Base-by-base conservation (phyloP, 2,329 filamentous ascomycete species). In the Apiospora sp. region DNA sequence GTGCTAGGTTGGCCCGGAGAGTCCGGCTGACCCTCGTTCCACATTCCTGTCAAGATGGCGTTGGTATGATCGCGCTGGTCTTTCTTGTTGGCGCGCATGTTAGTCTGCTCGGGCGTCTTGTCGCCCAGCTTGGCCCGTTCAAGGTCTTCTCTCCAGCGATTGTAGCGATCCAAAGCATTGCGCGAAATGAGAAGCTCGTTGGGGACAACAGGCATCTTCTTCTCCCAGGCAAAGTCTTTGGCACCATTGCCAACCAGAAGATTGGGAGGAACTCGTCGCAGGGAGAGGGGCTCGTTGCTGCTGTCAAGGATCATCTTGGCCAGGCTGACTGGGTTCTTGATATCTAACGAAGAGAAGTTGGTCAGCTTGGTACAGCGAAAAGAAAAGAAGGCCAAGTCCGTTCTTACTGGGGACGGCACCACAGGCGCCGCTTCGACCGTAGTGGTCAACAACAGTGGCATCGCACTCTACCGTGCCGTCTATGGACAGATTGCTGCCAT, bases 391-490 rank as follows among this genome's bases (percentile, higher is more conserved):
- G 49, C 22, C 41, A 58, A 54, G 76, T 88, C 2, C 94, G 81
- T 76, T 88, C 94, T 81, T 86, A 98, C 96, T 93, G 74, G 94
- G 90, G 61, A 96, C 94, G 61, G 96, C 96, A 76, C 96, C 97
- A 76, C 94, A 97, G 58, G 95, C 96, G 76, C 96, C 96, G 81
- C 96, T 98, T 75, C 95, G 91, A 58, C 97, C 96, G 69, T 92
- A 86, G 80, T 98, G 93, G 79, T 99, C 95, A 54, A 99, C 93
- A 71, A 99, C 90, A 0, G 94, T 95, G 71, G 96, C 96, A 85
- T 99, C 96, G 77, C 95, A 97, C 82, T 99, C 96, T 16, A 98
- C 96, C 0, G 91, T 90, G 1, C 96, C 96, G 77, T 98, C 93
- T 75, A 97, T 93, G 64, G 94, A 92, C 34, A 99, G 86, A 78